Evolutionary conservation across 257 asterid species (phyloP), one percentile per base, ranked within the genome.

Genomic region (Forsythia viridissima): DNA sequence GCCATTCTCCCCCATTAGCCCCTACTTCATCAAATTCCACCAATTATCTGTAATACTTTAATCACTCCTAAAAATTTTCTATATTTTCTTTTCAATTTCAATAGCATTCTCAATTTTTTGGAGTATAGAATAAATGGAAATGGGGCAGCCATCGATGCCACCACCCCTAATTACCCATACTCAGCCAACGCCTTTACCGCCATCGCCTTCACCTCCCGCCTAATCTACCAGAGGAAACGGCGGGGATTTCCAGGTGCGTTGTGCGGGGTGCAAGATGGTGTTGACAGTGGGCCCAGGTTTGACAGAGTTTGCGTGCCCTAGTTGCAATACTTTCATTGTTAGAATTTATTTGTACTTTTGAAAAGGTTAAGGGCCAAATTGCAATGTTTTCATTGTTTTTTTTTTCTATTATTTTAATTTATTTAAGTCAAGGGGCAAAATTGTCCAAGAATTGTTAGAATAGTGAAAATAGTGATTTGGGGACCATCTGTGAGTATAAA

Each of bases 261-360:
- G 99, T 78, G 99, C 99, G 4, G 97, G 99, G 24, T 95, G 99
- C 88, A 95, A 90, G 88, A 84, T 89, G 92, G 93, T 95, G 80
- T 81, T 95, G 48, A 89, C 96, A 38, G 98, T 95, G 80, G 82
- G 88, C 73, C 77, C 91, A 0, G 96, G 97, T 10, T 77, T 92
- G 74, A 89, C 94, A 70, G 98, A 95, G 85, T 95, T 95, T 80
- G 90, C 91, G 34, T 95, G 99, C 93, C 99, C 99, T 78, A 85
- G 92, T 74, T 95, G 99, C 86, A 83, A 89, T 24, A 0, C 24
- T 24, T 24, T 24, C 24, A 24, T 24, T 24, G 24, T 24, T 24
- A 24, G 24, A 0, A 24, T 24, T 24, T 24, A 24, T 24, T 24
- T 24, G 24, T 24, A 24, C 24, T 24, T 24, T 24, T 24, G 24